phyloP scores from a whole-genome alignment of 2,329 filamentous ascomycete genomes.

The Pseudogymnoascus sp. region DNA sequence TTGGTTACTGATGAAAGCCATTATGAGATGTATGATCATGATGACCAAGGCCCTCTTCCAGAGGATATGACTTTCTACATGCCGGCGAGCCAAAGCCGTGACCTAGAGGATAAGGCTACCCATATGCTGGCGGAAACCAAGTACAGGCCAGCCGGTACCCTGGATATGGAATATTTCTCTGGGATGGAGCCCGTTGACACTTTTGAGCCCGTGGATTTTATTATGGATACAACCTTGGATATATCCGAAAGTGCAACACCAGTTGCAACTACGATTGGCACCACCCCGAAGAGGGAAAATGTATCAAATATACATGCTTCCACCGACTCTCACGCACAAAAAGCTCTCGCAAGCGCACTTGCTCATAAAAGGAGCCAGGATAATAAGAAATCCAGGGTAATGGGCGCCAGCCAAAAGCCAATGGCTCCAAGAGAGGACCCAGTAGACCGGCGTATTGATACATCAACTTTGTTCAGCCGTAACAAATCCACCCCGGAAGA shows the following conservation, averaged over 20 bases:
- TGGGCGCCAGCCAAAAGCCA: not conserved
- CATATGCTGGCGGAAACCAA: not conserved
- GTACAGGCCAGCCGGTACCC: not conserved
- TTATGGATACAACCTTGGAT: not conserved
- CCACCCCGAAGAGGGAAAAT: not conserved
- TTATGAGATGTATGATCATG: not conserved
- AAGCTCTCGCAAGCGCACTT: not conserved
- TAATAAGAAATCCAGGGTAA: not conserved
- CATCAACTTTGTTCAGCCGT: not conserved
- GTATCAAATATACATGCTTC: not conserved
- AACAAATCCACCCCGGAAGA: not conserved
- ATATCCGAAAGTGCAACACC: not conserved
- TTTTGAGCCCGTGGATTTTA: not conserved
- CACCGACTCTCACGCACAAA: not conserved
- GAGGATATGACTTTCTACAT: not conserved
- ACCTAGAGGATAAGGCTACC: not conserved
- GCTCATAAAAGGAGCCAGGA: not conserved
- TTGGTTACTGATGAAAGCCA: not conserved
- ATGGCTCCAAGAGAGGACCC: not conserved
- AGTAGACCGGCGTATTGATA: not conserved
- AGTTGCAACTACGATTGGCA: not conserved
- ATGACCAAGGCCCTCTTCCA: not conserved
- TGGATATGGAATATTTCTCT: not conserved
- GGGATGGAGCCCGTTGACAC: not conserved
- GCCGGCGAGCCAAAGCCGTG: not conserved